Conservation (phyloP, 2,329 filamentous ascomycete species). For the Clonostachys byssicola region DNA sequence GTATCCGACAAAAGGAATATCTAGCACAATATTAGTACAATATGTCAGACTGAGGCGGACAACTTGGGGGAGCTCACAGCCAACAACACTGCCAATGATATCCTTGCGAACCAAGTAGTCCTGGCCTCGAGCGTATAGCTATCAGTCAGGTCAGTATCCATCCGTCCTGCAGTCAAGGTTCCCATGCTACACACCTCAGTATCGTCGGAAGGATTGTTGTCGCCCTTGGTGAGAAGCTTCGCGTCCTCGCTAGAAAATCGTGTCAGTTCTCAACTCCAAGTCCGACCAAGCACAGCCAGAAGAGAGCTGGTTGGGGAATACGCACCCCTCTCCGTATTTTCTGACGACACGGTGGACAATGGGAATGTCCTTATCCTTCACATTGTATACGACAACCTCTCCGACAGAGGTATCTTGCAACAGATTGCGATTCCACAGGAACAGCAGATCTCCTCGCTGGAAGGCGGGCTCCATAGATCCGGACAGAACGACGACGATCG, state of each 20-base stretch:
- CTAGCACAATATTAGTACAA: no score
- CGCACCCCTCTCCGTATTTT: slow-evolving; percentile 58
- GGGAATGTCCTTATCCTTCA: slow-evolving; percentile 90
- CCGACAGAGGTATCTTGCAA: slow-evolving; percentile 50
- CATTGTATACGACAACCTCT: slow-evolving; percentile 67
- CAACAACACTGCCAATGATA: slow-evolving; percentile 89
- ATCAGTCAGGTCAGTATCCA: slow-evolving; percentile 20
- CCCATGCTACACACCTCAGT: slow-evolving; percentile 54
- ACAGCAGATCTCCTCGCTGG: slow-evolving; percentile 71
- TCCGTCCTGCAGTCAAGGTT: background rate
- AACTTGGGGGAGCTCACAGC: slow-evolving; percentile 30
- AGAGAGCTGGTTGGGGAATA: slow-evolving; percentile 2
- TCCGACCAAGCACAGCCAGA: background rate
- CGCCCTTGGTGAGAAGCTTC: slow-evolving; percentile 91
- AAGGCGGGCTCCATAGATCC: slow-evolving; percentile 84
- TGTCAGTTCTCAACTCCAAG: background rate
- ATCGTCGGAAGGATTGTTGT: slow-evolving; percentile 93
- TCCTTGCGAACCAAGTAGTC: slow-evolving; percentile 83
- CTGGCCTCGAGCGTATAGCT: slow-evolving; percentile 78
- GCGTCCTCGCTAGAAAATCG: slow-evolving; percentile 39
- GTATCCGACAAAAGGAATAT: slow-evolving; percentile 93
- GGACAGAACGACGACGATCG: slow-evolving; percentile 79
- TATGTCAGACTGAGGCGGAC: no score
- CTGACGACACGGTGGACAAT: slow-evolving; percentile 93
- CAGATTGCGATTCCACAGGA: slow-evolving; percentile 71